Evolutionary conservation across 2,329 filamentous ascomycete species (phyloP).

Genomic region (Cladosporium sp.): DNA sequence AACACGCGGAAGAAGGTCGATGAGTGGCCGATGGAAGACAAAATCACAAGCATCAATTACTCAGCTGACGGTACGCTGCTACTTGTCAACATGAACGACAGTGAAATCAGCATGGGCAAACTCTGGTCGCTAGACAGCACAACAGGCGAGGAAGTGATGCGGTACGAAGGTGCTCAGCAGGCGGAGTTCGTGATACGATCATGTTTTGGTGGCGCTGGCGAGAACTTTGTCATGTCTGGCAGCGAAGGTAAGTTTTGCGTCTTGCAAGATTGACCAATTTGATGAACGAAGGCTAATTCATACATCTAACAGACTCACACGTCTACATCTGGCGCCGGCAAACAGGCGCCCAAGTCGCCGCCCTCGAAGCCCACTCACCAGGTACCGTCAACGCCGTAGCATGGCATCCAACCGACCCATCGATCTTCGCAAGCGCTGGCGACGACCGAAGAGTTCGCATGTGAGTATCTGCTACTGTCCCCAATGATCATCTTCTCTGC

Average conservation of each 20-base stretch:
- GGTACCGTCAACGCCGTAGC: constrained; percentile 82
- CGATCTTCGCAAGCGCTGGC: constrained; percentile 86
- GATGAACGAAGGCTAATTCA: not conserved
- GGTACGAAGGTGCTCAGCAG: constrained; percentile 74
- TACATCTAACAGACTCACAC: constrained; percentile 54
- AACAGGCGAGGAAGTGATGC: constrained; percentile 69
- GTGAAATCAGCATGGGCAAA: constrained; percentile 50
- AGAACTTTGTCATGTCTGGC: constrained; percentile 88
- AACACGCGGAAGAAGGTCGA: constrained; percentile 54
- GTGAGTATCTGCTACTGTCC: constrained; percentile 52
- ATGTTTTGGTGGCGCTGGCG: constrained; percentile 82
- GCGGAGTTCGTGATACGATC: constrained; percentile 78
- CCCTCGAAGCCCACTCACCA: constrained; percentile 69
- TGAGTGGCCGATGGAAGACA: constrained; percentile 69
- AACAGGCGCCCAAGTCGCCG: constrained; percentile 73
- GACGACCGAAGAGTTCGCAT: constrained; percentile 85
- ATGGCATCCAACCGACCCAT: constrained; percentile 83
- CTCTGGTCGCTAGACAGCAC: constrained; percentile 77
- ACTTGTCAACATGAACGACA: constrained; percentile 75
- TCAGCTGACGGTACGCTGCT: constrained; percentile 78
- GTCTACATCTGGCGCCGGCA: constrained; percentile 91
- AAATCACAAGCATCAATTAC: constrained; percentile 77
- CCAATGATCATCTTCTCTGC: not conserved
- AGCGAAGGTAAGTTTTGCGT: constrained; percentile 67
- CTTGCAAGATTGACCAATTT: not conserved